These are phyloP conservation scores for Russula olivacea DNA, from an alignment of 768 basidiomycete genomes.

Conservation along the genomic window DNA sequence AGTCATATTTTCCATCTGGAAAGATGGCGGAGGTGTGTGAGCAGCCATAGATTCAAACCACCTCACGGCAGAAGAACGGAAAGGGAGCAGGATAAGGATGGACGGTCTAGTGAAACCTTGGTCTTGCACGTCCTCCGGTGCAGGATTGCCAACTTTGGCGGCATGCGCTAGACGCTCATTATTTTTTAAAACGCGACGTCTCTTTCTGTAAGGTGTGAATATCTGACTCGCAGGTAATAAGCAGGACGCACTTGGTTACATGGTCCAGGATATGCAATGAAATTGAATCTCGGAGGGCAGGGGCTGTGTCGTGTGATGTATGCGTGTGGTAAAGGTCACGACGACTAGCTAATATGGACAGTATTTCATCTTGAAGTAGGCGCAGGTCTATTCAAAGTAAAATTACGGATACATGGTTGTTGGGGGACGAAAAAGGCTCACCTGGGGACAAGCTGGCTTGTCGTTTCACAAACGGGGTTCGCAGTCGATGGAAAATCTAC, in stretches of 20 bases:
- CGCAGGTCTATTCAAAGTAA: conserved; percentile 37
- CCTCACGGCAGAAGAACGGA: conserved; percentile 79
- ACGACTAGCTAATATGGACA: conserved; percentile 60
- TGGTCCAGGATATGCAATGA: conserved; percentile 85
- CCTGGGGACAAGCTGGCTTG: conserved; percentile 52
- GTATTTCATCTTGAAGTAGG: conserved; percentile 58
- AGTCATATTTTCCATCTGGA: conserved; percentile 82
- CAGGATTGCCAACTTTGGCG: conserved; percentile 47
- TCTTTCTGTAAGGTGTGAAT: conserved; percentile 56
- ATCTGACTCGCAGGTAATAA: neutral
- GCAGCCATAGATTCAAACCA: conserved; percentile 79
- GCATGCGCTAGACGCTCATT: conserved; percentile 85
- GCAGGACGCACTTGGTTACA: conserved; percentile 60
- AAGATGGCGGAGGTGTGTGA: conserved; percentile 63
- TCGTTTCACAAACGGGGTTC: conserved; percentile 46
- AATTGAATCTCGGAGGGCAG: conserved; percentile 57
- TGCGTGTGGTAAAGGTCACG: conserved; percentile 74
- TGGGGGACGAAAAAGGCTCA: conserved; percentile 29
- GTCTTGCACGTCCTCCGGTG: conserved; percentile 78
- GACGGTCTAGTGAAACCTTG: conserved; percentile 98
- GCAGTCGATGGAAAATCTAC: conserved; percentile 55
- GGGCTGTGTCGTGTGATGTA: conserved; percentile 57
- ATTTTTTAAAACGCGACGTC: conserved; percentile 84
- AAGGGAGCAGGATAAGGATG: conserved; percentile 84
- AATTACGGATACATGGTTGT: neutral